These are phyloP conservation scores for Naganishia albida DNA, from an alignment of 1,284 basidiomycete genomes.

Conservation along the genomic window DNA sequence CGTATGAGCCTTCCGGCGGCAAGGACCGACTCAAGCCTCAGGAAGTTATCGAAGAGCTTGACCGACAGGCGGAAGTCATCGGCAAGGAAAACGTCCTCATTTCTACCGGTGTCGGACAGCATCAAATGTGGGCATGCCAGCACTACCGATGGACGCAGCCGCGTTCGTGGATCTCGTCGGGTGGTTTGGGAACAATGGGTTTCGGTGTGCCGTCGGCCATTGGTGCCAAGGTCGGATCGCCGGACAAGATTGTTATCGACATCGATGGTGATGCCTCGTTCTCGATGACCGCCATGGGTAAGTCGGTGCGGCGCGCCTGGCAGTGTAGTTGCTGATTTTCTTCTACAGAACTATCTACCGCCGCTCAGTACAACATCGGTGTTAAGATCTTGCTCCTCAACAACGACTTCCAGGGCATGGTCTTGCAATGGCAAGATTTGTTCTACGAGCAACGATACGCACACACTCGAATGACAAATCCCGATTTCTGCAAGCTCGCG, in stretches of 20 bases:
- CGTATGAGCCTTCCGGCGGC: conserved; percentile 68
- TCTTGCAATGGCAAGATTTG: conserved; percentile 97
- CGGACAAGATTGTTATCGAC: conserved; percentile 90
- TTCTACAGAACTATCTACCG: conserved; percentile 72
- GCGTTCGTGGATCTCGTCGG: conserved; percentile 89
- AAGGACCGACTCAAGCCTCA: conserved; percentile 88
- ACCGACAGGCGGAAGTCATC: conserved; percentile 68
- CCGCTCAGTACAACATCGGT: conserved; percentile 85
- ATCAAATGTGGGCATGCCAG: conserved; percentile 99
- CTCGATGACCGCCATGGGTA: conserved; percentile 96
- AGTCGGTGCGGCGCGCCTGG: not conserved
- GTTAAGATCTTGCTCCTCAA: conserved; percentile 85
- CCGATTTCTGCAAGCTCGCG: conserved; percentile 87
- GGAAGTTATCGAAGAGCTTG: conserved; percentile 90
- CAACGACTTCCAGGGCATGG: conserved; percentile 98
- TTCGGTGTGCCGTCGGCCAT: conserved; percentile 92
- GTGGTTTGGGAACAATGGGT: conserved; percentile 97
- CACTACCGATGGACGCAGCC: conserved; percentile 88
- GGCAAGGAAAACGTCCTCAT: conserved; percentile 81
- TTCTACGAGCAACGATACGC: conserved; percentile 95
- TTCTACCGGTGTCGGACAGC: conserved; percentile 94
- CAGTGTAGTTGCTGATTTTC: not conserved
- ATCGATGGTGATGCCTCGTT: conserved; percentile 97
- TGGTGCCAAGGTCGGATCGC: conserved; percentile 94
- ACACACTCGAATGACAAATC: conserved; percentile 91